Base-by-base conservation (phyloP, 179 eudicot genomes). In the Monotropa hypopitys region DNA sequence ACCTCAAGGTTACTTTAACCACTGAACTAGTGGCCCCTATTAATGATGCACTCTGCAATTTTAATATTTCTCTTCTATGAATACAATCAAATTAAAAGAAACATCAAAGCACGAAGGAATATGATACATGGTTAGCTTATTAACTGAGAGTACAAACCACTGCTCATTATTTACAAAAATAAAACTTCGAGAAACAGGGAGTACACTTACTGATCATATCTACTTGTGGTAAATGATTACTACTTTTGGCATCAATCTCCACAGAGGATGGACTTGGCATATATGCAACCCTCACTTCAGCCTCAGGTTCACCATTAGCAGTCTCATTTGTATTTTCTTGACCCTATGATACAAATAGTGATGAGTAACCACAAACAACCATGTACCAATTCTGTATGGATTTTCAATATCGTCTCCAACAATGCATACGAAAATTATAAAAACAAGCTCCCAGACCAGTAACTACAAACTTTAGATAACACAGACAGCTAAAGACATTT, bases 291-390 rank as follows among this genome's bases (percentile, higher is more conserved):
- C 84, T 90, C 79, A 77, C 79, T 76, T 80, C 90, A 63, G 78
- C 74, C 71, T 81, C 89, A 47, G 84, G 79, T 38, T 86, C 89
- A 49, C 80, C 87, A 74, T 63, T 74, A 76, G 79, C 81, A 53
- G 66, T 83, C 70, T 80, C 88, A 80, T 86, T 85, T 65, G 83
- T n/a, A 73, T 82, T 86, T 49, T 84, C 89, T 40, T 86, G 90
- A 59, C 87, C 91, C 98, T 93, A 82, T 21, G 21, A 79, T 47
- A 79, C 68, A 82, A 77, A 28, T 11, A 30, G 63, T 2, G 32
- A 61, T 13, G 67, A 61, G 33, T 30, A 61, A 61, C 57, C 75
- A 61, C 51, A 61, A 4, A 33, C 16, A 32, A 63, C 40, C 26
- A 35, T 16, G 23, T n/a, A 7, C 5, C n/a, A 10, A 26, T 35